Evolutionary conservation across 176 grass and related monocot species (phyloP), one percentile per base, ranked within the genome.

Genomic region (Pharus latifolius): DNA sequence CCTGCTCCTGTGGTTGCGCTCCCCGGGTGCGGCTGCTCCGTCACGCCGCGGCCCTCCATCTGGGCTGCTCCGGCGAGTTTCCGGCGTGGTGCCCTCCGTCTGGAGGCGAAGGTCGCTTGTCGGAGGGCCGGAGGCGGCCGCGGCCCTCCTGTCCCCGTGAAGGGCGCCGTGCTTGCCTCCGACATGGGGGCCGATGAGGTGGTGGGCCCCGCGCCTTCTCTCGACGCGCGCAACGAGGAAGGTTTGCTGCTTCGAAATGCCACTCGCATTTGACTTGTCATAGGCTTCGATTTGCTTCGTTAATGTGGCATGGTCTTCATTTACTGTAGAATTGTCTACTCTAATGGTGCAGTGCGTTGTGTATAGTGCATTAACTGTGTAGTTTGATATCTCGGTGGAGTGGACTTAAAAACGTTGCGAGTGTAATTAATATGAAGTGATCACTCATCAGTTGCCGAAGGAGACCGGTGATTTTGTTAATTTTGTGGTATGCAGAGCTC

Each of bases 151-250:
- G 49, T 67, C 35, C 77, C 71, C 10, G 68, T 40, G 57, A 93
- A 82, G 42, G 85, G 81, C 69, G 84, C 87, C 44, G 70, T 98
- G 65, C 75, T 98, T 67, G 87, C 87, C 51, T 93, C 90, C 70
- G 90, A 86, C 73, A 96, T 64, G 85, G 88, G 88, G 50, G 85
- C 88, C 37, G 88, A 87, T 71, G 92, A 94, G 82, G 84, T 91
- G 58, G 95, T 88, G n/a, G 72, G 72, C 17, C 57, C 77, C 35
- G 63, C 86, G 46, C 79, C 84, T 7, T 74, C 83, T 50, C 58
- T 91, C 45, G 65, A 83, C 50, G 81, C 79, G 34, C 83, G 77
- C 51, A 76, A 53, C 16, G 87, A 67, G 46, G 87, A 93, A 91
- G 95, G 95, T 99, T 32, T 15, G 55, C 30, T 57, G 34, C 58